phyloP scores from a whole-genome alignment of 257 asterid genomes.

The Oldenlandia corymbosa region DNA sequence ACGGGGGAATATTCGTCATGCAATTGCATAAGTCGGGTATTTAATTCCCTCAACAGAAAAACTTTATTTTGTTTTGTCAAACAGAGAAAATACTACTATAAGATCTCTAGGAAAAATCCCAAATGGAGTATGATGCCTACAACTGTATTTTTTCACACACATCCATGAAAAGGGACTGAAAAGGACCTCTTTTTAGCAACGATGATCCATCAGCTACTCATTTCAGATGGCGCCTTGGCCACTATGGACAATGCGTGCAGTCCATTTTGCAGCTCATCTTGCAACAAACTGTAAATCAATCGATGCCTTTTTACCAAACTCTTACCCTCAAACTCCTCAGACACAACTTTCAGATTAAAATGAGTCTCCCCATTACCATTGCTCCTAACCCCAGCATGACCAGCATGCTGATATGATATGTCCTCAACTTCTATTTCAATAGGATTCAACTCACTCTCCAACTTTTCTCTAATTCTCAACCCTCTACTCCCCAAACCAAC shows the following conservation, averaged over 20 bases:
- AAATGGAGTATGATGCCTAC: not conserved
- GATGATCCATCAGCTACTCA: conserved; percentile 22
- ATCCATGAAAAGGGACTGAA: conserved; percentile 7
- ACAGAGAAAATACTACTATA: not conserved
- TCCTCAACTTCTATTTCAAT: conserved; percentile 57
- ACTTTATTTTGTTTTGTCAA: conserved; percentile 2
- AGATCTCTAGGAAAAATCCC: not conserved
- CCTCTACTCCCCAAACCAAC: conserved; percentile 57
- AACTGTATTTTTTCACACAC: conserved; percentile 4
- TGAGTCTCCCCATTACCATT: conserved; percentile 86
- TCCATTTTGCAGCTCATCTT: conserved; percentile 73
- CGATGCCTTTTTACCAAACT: conserved; percentile 94
- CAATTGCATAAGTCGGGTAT: not conserved
- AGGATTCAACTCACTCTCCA: conserved; percentile 53
- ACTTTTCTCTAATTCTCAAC: conserved; percentile 46
- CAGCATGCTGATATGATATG: conserved; percentile 81
- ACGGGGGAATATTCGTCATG: not conserved
- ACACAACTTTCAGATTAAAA: conserved; percentile 67
- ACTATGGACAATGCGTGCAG: conserved; percentile 69
- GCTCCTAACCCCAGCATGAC: conserved; percentile 67
- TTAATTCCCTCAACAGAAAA: not conserved
- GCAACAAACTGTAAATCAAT: conserved; percentile 61
- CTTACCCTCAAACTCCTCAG: conserved; percentile 73
- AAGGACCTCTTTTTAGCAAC: conserved; percentile 23
- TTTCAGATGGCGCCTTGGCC: conserved; percentile 75